Evolutionary conservation across 1,284 basidiomycete species (phyloP).

Genomic region (Leccinum subatratum): DNA sequence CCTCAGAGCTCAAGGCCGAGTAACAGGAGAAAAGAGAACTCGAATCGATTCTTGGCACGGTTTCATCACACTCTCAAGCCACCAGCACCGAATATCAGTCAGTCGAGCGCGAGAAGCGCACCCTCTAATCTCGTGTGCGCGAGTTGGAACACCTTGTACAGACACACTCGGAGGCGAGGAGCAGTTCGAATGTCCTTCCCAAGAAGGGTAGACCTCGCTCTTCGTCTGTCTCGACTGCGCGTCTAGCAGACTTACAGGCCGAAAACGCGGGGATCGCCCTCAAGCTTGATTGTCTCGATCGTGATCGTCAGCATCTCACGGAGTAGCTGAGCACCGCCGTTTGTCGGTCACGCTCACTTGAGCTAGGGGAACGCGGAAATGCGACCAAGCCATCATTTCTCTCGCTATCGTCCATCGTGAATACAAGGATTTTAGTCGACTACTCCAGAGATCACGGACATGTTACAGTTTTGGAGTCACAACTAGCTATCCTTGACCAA

Average conservation of each 20-base stretch:
- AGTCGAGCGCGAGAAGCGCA: conserved; percentile 52
- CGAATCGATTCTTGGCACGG: conserved; percentile 51
- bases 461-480: conserved; percentile 19
- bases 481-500: conserved; percentile 8
- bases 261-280: conserved; percentile 17
- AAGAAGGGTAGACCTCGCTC: conserved; percentile 40
- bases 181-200: conserved; percentile 28
- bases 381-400: conserved; percentile 29
- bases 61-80: conserved; percentile 51
- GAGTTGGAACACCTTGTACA: conserved; percentile 50
- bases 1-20: conserved; percentile 51
- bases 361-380: conserved; percentile 18
- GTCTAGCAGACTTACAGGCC: conserved; percentile 16
- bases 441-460: conserved; percentile 11
- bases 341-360: conserved; percentile 12
- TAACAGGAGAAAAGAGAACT: conserved; percentile 50
- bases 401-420: conserved; percentile 30
- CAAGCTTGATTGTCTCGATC: conserved; percentile 17
- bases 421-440: conserved; percentile 18
- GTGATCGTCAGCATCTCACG: conserved; percentile 12
- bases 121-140: conserved; percentile 49
- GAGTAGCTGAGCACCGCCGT: conserved; percentile 10
- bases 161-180: conserved; percentile 33
- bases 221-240: conserved; percentile 34
- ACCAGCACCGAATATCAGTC: conserved; percentile 42